Base-by-base conservation (phyloP, 495 filamentous ascomycete genomes). In the Hypoxylon fuscum region DNA sequence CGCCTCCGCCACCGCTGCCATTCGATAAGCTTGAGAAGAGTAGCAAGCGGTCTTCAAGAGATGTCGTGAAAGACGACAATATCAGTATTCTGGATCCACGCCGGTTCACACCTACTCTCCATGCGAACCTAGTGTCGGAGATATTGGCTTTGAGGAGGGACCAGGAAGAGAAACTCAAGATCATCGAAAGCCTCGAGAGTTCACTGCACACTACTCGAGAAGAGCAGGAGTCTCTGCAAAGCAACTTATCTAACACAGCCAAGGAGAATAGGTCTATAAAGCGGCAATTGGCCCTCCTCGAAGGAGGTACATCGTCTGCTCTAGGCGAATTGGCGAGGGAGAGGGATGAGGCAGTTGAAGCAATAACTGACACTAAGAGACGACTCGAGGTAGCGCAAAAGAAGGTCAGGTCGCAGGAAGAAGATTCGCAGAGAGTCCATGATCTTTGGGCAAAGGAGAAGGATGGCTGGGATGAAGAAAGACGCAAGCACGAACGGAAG, bases 61-160 rank as follows among this genome's bases (percentile, higher is more conserved):
- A 88, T 65, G 69, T 80, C 21, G 72, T 75, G 9, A 85, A 82
- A 56, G 88, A 93, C 50, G 90, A 96, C 51, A 86, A 79, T 55
- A 84, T 93, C 41, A 90, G 90, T 15, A 85, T 91, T 14, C 79
- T 96, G 17, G 94, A 98, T 68, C 90, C 95, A 5, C 86, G 93
- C 47, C 83, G 94, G 15, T 97, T 99, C 66, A 98, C 95, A 4
- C 95, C 95, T 3, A 97, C 93, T 1, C 81, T 98, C 15, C 96
- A 97, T 76, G 95, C 95, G 11, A 97, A 90, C 41, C 81, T 98
- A 6, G 93, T 98, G 5, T 92, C 94, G 0, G 94, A 98, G 72
- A 98, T 98, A 58, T 83, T 98, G 20, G 85, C 87, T 1, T 74
- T 99, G 40, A 86, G 92, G 3, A 82, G 95, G 40, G 96, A 98